A percentile compares a stretch with the other conserved stretches of the same genome.
phyloP scores from a whole-genome alignment of 2,329 filamentous ascomycete species.

The Nigrospora sphaerica region DNA sequence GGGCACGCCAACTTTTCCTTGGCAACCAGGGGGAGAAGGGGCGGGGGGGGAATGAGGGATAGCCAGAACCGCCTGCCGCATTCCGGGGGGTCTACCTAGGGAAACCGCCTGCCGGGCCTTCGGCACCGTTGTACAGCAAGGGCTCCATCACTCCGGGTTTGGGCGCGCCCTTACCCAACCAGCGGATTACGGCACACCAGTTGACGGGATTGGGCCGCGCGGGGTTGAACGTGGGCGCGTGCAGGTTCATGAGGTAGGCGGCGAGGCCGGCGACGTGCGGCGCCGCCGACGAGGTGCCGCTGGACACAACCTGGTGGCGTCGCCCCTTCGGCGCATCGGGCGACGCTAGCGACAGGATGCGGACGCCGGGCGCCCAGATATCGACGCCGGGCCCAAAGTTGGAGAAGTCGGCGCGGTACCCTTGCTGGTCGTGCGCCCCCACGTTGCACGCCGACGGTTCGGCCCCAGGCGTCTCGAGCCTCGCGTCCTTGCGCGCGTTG shows the following conservation, averaged over 20 bases:
- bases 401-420: constrained; percentile 5
- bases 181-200: no score
- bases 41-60: no score
- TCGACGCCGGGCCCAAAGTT: constrained; percentile 15
- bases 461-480: constrained; percentile 7
- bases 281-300: constrained; percentile 46
- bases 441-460: constrained; percentile 9
- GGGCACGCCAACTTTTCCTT: no score
- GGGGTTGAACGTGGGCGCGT: background rate
- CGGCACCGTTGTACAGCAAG: no score
- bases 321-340: constrained; percentile 28
- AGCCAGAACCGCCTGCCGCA: no score
- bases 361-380: constrained; percentile 9
- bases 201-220: no score
- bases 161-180: no score
- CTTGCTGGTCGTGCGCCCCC: constrained; percentile 8
- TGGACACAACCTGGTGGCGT: constrained; percentile 26
- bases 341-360: constrained; percentile 18
- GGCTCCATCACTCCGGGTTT: no score
- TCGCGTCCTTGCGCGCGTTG: constrained; percentile 13
- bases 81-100: no score
- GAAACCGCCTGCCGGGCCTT: no score
- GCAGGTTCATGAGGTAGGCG: constrained; percentile 29
- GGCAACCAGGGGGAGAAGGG: no score
- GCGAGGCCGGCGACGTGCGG: constrained; percentile 47